Conservation (phyloP, 2,329 filamentous ascomycete species). For the Rhinocladiella similis region DNA sequence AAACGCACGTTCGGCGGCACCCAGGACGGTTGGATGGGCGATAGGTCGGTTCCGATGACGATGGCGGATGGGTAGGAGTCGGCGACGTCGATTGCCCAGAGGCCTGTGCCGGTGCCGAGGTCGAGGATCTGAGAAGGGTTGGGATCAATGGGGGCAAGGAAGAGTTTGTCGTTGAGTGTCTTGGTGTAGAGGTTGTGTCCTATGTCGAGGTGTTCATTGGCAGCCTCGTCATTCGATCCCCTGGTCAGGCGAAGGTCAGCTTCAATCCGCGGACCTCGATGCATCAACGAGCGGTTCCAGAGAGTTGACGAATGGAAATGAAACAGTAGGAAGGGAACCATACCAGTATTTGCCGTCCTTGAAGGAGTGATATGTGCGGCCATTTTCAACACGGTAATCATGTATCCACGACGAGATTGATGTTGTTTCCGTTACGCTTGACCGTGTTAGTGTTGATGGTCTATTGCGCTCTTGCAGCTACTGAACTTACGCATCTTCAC, state of each 20-base stretch:
- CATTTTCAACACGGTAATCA: conserved; percentile 24
- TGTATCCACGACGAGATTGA: conserved; percentile 22
- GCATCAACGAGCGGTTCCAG: no score
- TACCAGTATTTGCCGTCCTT: conserved; percentile 27
- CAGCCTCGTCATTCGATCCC: conserved; percentile 43
- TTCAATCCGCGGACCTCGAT: not conserved
- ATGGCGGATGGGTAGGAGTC: conserved; percentile 35
- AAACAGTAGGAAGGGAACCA: not conserved
- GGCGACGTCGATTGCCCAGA: conserved; percentile 29
- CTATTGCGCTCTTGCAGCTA: not conserved
- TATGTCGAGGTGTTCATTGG: conserved; percentile 38
- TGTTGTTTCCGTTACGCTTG: conserved; percentile 19
- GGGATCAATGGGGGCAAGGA: conserved; percentile 39
- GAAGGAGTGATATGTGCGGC: conserved; percentile 26
- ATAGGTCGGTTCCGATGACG: conserved; percentile 30
- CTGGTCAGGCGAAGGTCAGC: conserved; percentile 5
- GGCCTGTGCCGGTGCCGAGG: conserved; percentile 21
- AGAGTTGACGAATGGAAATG: no score
- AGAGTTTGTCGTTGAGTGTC: conserved; percentile 37
- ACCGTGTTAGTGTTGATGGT: not conserved
- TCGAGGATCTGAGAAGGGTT: conserved; percentile 35
- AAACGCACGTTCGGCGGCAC: conserved; percentile 59
- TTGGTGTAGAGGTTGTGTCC: conserved; percentile 31
- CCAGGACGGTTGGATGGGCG: conserved; percentile 34
- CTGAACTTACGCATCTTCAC: conserved; percentile 18